phyloP scores from a whole-genome alignment of 345 rosid genomes.

The Raphanus sativus region DNA sequence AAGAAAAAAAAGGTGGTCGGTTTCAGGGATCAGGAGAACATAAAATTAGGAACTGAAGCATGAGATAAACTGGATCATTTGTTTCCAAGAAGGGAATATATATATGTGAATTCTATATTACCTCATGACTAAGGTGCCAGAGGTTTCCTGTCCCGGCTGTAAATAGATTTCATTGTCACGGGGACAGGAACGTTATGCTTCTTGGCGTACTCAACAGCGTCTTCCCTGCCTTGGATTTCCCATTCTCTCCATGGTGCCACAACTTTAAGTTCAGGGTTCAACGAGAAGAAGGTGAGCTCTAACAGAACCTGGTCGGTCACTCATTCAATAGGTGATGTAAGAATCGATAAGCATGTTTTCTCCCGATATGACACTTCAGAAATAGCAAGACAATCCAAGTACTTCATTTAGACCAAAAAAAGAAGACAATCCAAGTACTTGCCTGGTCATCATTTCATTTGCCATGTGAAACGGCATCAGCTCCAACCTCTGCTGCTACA shows the following conservation, averaged over 20 bases:
- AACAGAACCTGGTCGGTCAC: constrained; percentile 71
- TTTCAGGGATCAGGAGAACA: constrained; percentile 1
- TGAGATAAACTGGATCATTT: not conserved
- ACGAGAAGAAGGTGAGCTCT: constrained; percentile 89
- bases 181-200: constrained; percentile 94
- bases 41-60: not conserved
- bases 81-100: no score
- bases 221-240: constrained; percentile 93
- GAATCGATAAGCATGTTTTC: not conserved
- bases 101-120: no score
- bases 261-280: constrained; percentile 86
- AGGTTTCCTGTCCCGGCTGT: constrained; percentile 93
- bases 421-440: constrained; percentile 27
- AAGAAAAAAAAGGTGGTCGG: not conserved
- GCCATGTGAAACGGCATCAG: constrained; percentile 21
- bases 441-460: no score
- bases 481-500: no score
- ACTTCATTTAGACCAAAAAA: constrained; percentile 29
- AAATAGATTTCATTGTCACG: constrained; percentile 91
- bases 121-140: constrained; percentile 98
- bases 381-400: constrained; percentile 17
- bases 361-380: not conserved
- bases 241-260: constrained; percentile 99
- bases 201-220: constrained; percentile 92
- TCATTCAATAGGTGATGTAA: not conserved